Percentiles rank a stretch among this genome's conserved stretches.
Conservation (phyloP, 768 basidiomycete species). For the Strobilomyces echinocephalus region DNA sequence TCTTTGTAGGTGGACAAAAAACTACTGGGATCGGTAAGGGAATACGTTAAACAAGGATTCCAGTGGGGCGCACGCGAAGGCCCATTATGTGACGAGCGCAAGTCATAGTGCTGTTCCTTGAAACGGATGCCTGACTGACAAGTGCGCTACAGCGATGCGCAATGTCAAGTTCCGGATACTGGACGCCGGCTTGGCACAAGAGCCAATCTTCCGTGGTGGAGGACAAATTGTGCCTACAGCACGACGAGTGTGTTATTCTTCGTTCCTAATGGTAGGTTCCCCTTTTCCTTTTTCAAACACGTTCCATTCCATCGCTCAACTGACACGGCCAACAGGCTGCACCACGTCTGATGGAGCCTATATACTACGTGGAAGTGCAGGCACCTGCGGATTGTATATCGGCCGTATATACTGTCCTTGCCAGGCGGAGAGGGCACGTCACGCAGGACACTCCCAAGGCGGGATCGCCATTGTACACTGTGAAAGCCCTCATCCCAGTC, state of each 20-base stretch:
- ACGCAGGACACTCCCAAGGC: slow-evolving; percentile 98
- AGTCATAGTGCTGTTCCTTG: slow-evolving; percentile 35
- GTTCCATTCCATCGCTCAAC: background rate
- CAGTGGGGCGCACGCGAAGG: slow-evolving; percentile 99
- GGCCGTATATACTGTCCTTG: slow-evolving; percentile 96
- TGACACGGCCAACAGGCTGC: slow-evolving; percentile 59
- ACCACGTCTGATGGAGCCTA: slow-evolving; percentile 92
- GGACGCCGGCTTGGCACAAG: slow-evolving; percentile 87
- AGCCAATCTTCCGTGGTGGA: slow-evolving; percentile 96
- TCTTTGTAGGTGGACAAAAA: slow-evolving; percentile 82
- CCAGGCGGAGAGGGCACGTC: slow-evolving; percentile 98
- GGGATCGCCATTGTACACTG: slow-evolving; percentile 95
- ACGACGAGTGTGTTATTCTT: slow-evolving; percentile 98
- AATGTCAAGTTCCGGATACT: slow-evolving; percentile 97
- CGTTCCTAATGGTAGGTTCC: slow-evolving; percentile 86
- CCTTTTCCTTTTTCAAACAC: slow-evolving; percentile 7
- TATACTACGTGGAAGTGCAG: slow-evolving; percentile 99
- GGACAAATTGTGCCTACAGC: slow-evolving; percentile 99
- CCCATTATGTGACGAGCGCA: slow-evolving; percentile 96
- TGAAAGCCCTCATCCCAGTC: slow-evolving; percentile 97
- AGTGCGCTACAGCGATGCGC: slow-evolving; percentile 70
- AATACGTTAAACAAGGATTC: slow-evolving; percentile 98
- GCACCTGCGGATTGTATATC: slow-evolving; percentile 98
- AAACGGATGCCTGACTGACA: background rate
- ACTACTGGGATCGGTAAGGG: slow-evolving; percentile 79